Base-by-base conservation (phyloP, 208 protist genomes). In the Crithidia sp. region DNA sequence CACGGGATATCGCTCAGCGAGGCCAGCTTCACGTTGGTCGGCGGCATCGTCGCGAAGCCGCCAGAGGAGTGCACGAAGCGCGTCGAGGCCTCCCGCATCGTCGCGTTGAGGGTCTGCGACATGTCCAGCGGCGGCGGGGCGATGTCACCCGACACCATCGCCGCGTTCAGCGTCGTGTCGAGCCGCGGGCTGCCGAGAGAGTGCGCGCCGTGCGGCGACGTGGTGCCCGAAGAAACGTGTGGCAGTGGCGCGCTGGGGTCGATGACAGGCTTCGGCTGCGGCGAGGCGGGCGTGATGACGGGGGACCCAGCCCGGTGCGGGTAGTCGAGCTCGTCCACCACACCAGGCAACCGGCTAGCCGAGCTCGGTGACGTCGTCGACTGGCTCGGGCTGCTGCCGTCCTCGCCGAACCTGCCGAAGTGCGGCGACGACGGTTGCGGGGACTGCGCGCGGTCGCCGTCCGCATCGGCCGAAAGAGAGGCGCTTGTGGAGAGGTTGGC, bases 291-390 rank as follows among this genome's bases (percentile, higher is more conserved):
- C 7, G 85, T 70, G 71, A 81, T 66, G 19, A 58, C 72, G 5
- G 86, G 81, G 12, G 89, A 91, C 13, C 71, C 79, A 13, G 70
- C 80, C 12, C 87, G 86, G 67, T 92, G 79, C 14, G 81, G 79
- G 59, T 81, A 82, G 79, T 94, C 89, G 28, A 94, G 58, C 53
- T 94, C 89, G 72, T 94, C 89, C 40, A 94, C 89, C 7, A 87
- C 89, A n/a, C 83, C 67, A 10, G 87, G 74, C 19, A 90, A 83
- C 37, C 85, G 82, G 0, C 69, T 49, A 12, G 81, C 59, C 17
- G 59, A 12, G 17, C 70, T 16, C 28, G 64, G 58, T 2, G 71
- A 67, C 37, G 44, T 63, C 17, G 69, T 17, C 41, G 72, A 60
- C 40, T 68, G 76, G 41, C 79, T 76, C 36, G 88, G 88, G 62